A percentile compares a stretch with the other conserved stretches of the same genome.
These are phyloP conservation scores for Paramecium pentaurelia DNA, from an alignment of 73 alveolate genomes.

Conservation along the genomic window DNA sequence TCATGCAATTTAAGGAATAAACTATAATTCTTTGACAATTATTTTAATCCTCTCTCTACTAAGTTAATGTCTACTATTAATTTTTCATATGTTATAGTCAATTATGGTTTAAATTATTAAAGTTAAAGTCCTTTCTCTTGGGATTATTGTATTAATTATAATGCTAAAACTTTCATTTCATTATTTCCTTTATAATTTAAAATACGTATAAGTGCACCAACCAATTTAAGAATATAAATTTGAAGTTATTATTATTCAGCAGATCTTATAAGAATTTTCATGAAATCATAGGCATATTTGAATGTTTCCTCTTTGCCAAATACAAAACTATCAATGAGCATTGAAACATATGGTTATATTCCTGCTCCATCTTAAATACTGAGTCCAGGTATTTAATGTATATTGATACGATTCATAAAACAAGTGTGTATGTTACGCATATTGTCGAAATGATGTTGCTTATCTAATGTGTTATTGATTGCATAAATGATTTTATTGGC, in stretches of 20 bases:
- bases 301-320: conserved; percentile 27
- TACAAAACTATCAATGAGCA: not conserved
- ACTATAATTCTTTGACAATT: conserved; percentile 11
- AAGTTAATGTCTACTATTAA: not conserved
- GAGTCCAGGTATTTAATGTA: not conserved
- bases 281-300: not conserved
- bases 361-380: not conserved
- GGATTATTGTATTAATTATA: not conserved
- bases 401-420: not conserved
- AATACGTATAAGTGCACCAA: not conserved
- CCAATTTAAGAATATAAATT: not conserved
- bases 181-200: not conserved
- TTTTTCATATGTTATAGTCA: conserved; percentile 21
- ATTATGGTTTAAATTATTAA: not conserved
- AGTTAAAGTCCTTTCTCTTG: not conserved
- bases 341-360: not conserved
- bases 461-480: not conserved
- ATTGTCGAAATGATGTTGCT: conserved; percentile 8
- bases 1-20: not conserved
- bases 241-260: not conserved
- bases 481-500: not conserved
- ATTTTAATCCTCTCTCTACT: not conserved
- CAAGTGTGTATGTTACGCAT: conserved; percentile 18
- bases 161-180: not conserved
- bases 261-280: not conserved